These are phyloP conservation scores for Glaciozyma martinii DNA, from an alignment of 768 basidiomycete species.

Conservation along the genomic window DNA sequence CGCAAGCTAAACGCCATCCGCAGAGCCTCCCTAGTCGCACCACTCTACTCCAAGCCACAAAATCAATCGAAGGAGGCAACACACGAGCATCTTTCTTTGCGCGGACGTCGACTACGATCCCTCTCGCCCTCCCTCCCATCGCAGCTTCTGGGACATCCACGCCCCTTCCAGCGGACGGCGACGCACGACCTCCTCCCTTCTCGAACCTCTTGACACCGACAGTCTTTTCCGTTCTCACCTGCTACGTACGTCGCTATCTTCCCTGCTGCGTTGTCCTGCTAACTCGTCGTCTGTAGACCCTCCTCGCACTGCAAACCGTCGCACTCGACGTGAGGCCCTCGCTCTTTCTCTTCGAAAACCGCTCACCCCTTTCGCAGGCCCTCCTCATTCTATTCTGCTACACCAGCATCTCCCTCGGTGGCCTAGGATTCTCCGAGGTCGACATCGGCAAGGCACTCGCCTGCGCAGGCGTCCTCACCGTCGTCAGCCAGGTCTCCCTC, in stretches of 20 bases:
- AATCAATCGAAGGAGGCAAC: no score
- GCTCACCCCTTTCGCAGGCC: neutral
- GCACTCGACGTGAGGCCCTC: constrained; percentile 10
- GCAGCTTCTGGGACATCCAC: neutral
- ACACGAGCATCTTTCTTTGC: constrained; percentile 1
- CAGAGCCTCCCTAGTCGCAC: neutral
- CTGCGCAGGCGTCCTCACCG: constrained; percentile 20
- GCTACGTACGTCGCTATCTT: constrained; percentile 9
- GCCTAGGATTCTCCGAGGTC: constrained; percentile 25
- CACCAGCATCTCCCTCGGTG: constrained; percentile 28
- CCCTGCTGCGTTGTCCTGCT: no score
- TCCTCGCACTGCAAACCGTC: constrained; percentile 26
- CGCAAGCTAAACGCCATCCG: neutral
- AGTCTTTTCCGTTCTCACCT: constrained; percentile 5
- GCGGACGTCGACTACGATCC: constrained; percentile 17
- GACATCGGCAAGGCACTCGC: constrained; percentile 29
- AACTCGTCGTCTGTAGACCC: neutral
- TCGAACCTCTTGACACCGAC: constrained; percentile 3
- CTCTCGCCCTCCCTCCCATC: neutral
- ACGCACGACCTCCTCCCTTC: constrained; percentile 4
- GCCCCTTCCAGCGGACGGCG: neutral
- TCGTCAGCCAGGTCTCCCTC: constrained; percentile 23
- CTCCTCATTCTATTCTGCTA: constrained; percentile 32
- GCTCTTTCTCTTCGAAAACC: no score
- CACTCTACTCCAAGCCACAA: no score